Base-by-base conservation (phyloP, 768 basidiomycete genomes). In the Amanita inopinata region DNA sequence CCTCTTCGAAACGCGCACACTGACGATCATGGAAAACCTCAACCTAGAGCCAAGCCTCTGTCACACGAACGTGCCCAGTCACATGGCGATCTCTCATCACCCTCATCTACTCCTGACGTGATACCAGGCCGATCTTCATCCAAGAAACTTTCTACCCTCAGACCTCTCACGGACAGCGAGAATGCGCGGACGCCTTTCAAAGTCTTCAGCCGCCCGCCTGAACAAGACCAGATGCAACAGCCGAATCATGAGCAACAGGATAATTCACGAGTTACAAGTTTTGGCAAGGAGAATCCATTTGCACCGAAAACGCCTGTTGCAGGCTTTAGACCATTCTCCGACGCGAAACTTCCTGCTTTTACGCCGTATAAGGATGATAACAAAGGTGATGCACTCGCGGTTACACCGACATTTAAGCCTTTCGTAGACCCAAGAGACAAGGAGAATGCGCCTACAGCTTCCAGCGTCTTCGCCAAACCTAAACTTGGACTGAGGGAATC, bases 141-240 rank as follows among this genome's bases (percentile, higher is more conserved):
- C 18, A 44, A 36, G 35, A 41, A 40, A 8, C n/a, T 12, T 8
- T 54, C 61, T 6, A 47, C 62, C 5, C 70, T 70, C 51, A 61
- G 59, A 5, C 64, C 67, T 0, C 65, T 67, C 45, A 56, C 62
- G 19, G 69, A 70, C 28, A 24, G 27, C 19, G 67, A 70, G 42
- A 67, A 62, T 47, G 60, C 59, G n/a, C 60, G 61, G 40, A 70
- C 72, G 5, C 70, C 74, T 2, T 74, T 67, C 67, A 66, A 82
- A 48, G 84, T 88, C 14, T 88, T 88, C 59, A 83, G 76, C 45
- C 73, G 80, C 11, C 84, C 82, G n/a, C 78, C 78, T 0, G 66
- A 69, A 31, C 64, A 70, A 34, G 55, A 58, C 18, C 35, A 35
- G 8, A 14, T 33, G 19, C 41, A 43, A 19, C 20, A 6, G 19